These are phyloP conservation scores for Wallacemonas sp. DNA, from an alignment of 208 protist genomes.

Conservation along the genomic window DNA sequence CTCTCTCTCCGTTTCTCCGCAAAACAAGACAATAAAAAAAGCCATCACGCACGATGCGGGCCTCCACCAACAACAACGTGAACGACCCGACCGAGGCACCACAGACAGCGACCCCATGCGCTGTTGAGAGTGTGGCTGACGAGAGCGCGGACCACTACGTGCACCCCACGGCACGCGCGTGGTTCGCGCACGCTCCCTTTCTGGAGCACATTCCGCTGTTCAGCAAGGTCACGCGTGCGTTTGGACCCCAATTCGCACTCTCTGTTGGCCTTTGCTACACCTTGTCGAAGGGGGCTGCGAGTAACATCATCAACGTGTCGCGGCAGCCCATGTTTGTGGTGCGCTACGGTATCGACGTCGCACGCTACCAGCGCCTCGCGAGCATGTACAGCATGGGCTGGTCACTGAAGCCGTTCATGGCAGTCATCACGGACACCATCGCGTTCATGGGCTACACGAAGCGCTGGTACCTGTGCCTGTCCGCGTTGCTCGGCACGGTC, in stretches of 20 bases:
- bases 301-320: conserved; percentile 34
- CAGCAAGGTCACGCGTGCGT: conserved; percentile 29
- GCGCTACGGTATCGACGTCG: conserved; percentile 20
- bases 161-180: conserved; percentile 20
- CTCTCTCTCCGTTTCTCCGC: no score
- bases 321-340: conserved; percentile 46
- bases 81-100: no score
- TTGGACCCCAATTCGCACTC: conserved; percentile 35
- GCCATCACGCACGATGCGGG: no score
- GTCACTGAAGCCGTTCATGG: conserved; percentile 49
- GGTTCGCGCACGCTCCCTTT: conserved; percentile 18
- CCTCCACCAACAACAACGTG: no score
- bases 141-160: not conserved
- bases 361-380: conserved; percentile 42
- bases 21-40: no score
- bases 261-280: conserved; percentile 36
- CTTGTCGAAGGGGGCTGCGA: conserved; percentile 38
- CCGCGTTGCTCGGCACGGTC: conserved; percentile 23
- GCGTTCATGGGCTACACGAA: conserved; percentile 37
- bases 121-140: no score
- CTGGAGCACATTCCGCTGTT: conserved; percentile 39
- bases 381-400: conserved; percentile 37
- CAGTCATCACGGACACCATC: conserved; percentile 38
- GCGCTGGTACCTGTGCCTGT: conserved; percentile 30
- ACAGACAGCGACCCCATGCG: no score